Conservation (phyloP, 352 stramenopile genomes). For the Pythium phragmiticola region DNA sequence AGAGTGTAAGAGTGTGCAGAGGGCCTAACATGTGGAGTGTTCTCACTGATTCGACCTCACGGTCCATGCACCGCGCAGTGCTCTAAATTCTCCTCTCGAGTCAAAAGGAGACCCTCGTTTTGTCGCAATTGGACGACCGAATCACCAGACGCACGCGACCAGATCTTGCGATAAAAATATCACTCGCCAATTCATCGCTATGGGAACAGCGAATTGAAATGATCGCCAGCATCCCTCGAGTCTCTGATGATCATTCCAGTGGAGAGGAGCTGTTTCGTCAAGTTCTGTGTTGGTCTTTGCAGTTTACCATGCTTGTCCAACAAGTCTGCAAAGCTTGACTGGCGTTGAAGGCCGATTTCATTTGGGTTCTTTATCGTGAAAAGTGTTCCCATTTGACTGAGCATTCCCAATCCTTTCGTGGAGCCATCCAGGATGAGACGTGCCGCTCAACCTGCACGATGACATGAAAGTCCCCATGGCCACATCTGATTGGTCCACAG, state of each 20-base stretch:
- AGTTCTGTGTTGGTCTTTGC: not conserved
- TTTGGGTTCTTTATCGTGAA: not conserved
- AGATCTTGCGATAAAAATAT: not conserved
- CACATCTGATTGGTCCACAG: slow-evolving; percentile 17
- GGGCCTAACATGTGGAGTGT: not conserved
- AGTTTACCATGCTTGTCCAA: not conserved
- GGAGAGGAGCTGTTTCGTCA: not conserved
- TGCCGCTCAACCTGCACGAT: slow-evolving; percentile 8
- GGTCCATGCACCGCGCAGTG: not conserved
- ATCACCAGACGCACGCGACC: not conserved
- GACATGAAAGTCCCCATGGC: slow-evolving; percentile 23
- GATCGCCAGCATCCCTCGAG: not conserved
- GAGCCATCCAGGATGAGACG: slow-evolving; percentile 20
- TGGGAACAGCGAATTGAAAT: not conserved
- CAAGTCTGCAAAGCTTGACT: not conserved
- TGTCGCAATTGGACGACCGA: not conserved
- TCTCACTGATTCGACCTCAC: not conserved
- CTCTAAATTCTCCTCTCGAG: no score
- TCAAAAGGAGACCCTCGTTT: no score
- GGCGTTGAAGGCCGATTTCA: not conserved
- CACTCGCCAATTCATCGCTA: not conserved
- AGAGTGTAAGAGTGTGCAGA: not conserved
- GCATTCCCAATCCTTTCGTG: slow-evolving; percentile 7
- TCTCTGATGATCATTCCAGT: no score
- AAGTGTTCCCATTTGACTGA: no score